Evolutionary conservation across 768 basidiomycete genomes (phyloP), one percentile per base, ranked within the genome.

Genomic region (Russula vinacea): DNA sequence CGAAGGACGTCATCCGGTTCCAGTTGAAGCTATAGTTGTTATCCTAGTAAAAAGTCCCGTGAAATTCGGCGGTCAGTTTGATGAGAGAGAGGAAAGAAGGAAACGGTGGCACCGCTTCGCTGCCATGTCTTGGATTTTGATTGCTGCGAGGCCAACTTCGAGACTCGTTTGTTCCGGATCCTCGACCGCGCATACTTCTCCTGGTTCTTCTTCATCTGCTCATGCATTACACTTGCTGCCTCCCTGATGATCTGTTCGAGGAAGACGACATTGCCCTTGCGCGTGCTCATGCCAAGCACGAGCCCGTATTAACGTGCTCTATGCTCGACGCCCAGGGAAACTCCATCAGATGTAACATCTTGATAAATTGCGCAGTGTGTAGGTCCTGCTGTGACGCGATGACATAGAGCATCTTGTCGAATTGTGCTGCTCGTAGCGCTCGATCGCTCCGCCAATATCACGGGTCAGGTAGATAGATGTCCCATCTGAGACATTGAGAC

Each of bases 81-180:
- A 47, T 24, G n/a, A n/a, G 16, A n/a, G 29, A 19, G n/a, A 49
- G 35, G 14, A 35, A 24, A 1, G 22, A 26, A 62, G 42, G 58
- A 24, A 44, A 13, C n/a, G 44, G 60, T 84, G n/a, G 51, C 67
- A 94, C 94, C 94, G 80, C 74, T 93, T 96, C 16, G 93, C 94
- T 49, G 89, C 83, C 93, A 96, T 94, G 73, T 97, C 94, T 76
- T 99, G 97, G 64, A 99, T 94, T 79, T 98, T 98, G 69, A 99
- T 89, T 3, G 93, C 94, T 0, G 93, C 90, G 70, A 97, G 93
- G 22, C 95, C 97, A 54, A 98, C 87, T 75, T 96, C 90, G 67
- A 81, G 80, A 62, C 84, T 83, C 52, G 88, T 88, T 53, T 75
- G 77, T 71, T 91, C 89, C 1, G 96, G 95, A 74, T 99, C 86